Percentiles rank a stretch among this genome's conserved stretches.
These are phyloP conservation scores for Colletotrichum higginsianum DNA, from an alignment of 2,329 filamentous ascomycete genomes.

Conservation along the genomic window DNA sequence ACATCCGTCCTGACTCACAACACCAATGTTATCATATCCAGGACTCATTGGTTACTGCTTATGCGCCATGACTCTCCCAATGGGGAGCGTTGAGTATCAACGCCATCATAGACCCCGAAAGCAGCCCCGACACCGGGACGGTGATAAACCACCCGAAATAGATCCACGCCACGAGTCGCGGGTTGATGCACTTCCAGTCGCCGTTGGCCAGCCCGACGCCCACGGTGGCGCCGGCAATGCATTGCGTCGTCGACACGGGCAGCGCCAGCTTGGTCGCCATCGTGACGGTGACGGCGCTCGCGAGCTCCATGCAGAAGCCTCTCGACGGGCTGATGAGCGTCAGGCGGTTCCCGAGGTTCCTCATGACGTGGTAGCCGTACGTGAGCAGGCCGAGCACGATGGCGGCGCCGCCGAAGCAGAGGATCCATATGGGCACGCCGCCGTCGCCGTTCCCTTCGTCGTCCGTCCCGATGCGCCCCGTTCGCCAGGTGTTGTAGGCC, in stretches of 20 bases:
- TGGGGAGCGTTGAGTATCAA: constrained; percentile 68
- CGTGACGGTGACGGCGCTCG: constrained; percentile 67
- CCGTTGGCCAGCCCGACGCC: constrained; percentile 67
- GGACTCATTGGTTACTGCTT: neutral
- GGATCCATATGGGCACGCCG: constrained; percentile 64
- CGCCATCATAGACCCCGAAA: constrained; percentile 68
- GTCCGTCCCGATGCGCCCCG: constrained; percentile 55
- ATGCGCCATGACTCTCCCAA: constrained; percentile 43
- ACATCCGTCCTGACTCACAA: too few species aligned
- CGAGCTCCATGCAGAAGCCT: constrained; percentile 67
- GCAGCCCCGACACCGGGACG: constrained; percentile 63
- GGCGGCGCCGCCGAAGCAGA: constrained; percentile 62
- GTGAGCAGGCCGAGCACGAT: constrained; percentile 72
- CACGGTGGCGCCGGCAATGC: constrained; percentile 66
- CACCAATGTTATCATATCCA: neutral
- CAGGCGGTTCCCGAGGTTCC: constrained; percentile 68
- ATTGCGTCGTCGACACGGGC: constrained; percentile 66
- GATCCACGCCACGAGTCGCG: constrained; percentile 62
- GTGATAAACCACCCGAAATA: constrained; percentile 67
- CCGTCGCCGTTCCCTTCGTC: constrained; percentile 36
- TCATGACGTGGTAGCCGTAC: constrained; percentile 76
- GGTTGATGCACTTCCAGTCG: constrained; percentile 65
- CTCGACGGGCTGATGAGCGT: constrained; percentile 68
- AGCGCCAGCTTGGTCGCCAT: constrained; percentile 67
- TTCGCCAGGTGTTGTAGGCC: constrained; percentile 65